Evolutionary conservation across 306 rosid genomes (phyloP).

Genomic region (Quercus robur): DNA sequence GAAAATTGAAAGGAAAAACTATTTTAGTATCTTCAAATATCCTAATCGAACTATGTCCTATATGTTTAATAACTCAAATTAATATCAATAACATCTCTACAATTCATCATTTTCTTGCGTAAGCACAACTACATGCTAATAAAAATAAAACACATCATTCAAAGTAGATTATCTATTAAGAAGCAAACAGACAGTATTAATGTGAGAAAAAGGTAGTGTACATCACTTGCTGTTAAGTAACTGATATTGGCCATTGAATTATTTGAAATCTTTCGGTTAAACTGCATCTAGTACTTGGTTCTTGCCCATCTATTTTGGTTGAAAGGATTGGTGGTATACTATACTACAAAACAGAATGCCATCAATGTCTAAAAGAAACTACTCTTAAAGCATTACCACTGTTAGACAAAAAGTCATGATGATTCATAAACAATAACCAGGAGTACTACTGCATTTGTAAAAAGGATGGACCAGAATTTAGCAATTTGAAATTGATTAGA

Average conservation of each 20-base stretch:
- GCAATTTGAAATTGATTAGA: not conserved
- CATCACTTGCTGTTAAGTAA: not conserved
- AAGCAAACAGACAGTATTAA: too few relatives aligned
- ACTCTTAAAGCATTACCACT: not conserved
- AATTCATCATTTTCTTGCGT: rapidly evolving
- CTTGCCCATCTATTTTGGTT: not conserved
- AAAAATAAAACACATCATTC: too few relatives aligned
- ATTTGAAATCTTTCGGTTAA: not conserved
- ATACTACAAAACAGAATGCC: not conserved
- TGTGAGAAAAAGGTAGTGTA: too few relatives aligned
- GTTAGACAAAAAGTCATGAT: not conserved
- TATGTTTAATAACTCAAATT: too few relatives aligned
- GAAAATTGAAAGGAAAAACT: rapidly evolving
- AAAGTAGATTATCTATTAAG: too few relatives aligned
- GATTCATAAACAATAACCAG: not conserved
- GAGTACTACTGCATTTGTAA: not conserved
- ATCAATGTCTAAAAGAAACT: not conserved
- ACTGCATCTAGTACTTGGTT: not conserved
- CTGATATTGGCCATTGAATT: not conserved
- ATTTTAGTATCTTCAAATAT: too few relatives aligned
- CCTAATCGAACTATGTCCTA: rapidly evolving
- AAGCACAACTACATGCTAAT: rapidly evolving
- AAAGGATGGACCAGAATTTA: not conserved
- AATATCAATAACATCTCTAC: too few relatives aligned
- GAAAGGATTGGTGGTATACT: not conserved